Percentiles rank a stretch among this genome's conserved stretches.
phyloP scores from a whole-genome alignment of 2,329 filamentous ascomycete genomes.

The Alternaria triticimaculans region DNA sequence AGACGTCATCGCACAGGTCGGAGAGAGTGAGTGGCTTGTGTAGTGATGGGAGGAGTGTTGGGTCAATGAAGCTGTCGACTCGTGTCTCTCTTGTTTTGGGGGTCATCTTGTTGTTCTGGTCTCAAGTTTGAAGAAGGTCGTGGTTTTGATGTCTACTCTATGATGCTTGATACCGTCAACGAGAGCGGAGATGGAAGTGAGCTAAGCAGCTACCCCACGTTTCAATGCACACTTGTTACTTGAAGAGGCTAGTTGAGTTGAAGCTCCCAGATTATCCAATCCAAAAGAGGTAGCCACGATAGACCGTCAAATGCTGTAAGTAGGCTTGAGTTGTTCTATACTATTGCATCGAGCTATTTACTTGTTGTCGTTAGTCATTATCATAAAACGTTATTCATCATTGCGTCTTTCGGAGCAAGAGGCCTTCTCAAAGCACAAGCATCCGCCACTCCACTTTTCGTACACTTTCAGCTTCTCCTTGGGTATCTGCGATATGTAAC shows the following conservation, averaged over 20 bases:
- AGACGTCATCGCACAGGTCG: slow-evolving; percentile 24
- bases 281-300: not conserved
- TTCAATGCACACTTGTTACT: not conserved
- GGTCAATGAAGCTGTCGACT: not conserved
- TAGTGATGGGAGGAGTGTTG: not conserved
- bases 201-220: slow-evolving; percentile 4
- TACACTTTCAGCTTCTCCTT: not conserved
- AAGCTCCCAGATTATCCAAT: not conserved
- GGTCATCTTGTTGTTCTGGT: not conserved
- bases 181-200: not conserved
- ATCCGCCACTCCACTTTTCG: not conserved
- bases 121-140: not conserved
- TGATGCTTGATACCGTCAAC: not conserved
- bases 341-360: not conserved
- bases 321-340: not conserved
- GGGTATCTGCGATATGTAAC: not conserved
- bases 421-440: not conserved
- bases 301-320: not conserved
- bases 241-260: not conserved
- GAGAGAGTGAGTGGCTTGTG: slow-evolving; percentile 6
- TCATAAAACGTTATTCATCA: not conserved
- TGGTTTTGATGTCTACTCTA: not conserved
- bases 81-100: not conserved
- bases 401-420: not conserved
- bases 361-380: slow-evolving; percentile 1